Base-by-base conservation (phyloP, 371 early-diverging fungal species). In the Polyrhizophydium stewartii region DNA sequence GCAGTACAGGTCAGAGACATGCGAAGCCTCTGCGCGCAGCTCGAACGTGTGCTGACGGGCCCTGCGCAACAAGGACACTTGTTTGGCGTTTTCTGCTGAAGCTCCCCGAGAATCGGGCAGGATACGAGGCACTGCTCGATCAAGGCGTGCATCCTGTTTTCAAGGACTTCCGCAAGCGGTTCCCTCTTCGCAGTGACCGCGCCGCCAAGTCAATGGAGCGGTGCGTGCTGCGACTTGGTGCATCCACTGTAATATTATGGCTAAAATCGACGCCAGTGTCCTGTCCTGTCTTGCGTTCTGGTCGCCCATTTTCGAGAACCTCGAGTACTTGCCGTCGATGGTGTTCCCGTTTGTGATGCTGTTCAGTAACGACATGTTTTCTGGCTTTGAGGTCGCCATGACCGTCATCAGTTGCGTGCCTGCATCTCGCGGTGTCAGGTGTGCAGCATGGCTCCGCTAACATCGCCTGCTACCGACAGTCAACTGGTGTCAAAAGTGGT, bases 401-500 rank as follows among this genome's bases (percentile, higher is more conserved):
- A 78, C 79, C 0, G 52, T 84, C 5, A 31, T 79, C 19, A 57
- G 80, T 82, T 58, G 24, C 63, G 67, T 69, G 24, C 13, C 27
- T 33, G 17, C 37, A 16, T 35, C 50, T 58, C 41, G 24, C 19
- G 21, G 52, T 61, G 12, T 46, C 38, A 5, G 58, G 3, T 31
- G 38, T 24, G 22, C 30, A 28, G n/a, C 2, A 13, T 28, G 27
- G 31, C 16, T 28, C 16, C 17, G 40, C 35, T 58, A 24, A 38
- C 56, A 12, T 27, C 5, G n/a, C 55, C 16, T 55, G 35, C 13
- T 19, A 6, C 19, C 32, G 25, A 22, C 53, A 74, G 74, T 69
- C 12, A 84, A 84, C 60, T 84, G 76, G 76, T 82, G 82, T 56
- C 82, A 84, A 61, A 80, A 82, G 41, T 84, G 84, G 84, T 84